Conservation (phyloP, 2,329 filamentous ascomycete genomes). For the Penicillium carneum region DNA sequence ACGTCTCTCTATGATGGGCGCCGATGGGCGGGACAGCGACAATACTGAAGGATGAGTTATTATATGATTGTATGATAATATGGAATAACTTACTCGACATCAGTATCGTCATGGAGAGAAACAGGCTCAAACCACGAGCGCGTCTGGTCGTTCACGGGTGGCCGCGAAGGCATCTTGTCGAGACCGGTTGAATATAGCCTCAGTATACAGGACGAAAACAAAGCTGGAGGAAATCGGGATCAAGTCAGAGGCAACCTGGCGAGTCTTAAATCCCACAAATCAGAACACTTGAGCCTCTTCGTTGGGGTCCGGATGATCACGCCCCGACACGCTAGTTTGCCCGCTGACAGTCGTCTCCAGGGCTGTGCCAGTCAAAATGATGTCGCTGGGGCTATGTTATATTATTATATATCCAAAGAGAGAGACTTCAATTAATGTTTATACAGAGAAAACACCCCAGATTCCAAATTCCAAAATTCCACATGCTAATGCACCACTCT, state of each 20-base stretch:
- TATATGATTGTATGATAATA: background rate
- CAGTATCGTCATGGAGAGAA: constrained; percentile 24
- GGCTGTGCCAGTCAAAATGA: constrained; percentile 30
- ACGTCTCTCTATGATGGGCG: constrained; percentile 41
- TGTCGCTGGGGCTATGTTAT: background rate
- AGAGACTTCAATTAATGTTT: constrained; percentile 15
- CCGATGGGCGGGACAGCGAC: constrained; percentile 48
- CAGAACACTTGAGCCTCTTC: constrained; percentile 31
- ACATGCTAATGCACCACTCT: constrained; percentile 26
- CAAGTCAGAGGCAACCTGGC: background rate
- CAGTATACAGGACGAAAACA: background rate
- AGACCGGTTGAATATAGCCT: background rate
- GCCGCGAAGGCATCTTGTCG: constrained; percentile 22
- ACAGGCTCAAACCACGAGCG: constrained; percentile 30
- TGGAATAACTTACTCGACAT: constrained; percentile 40
- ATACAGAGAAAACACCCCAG: constrained; percentile 9
- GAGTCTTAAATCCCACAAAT: constrained; percentile 10
- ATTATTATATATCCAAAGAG: background rate
- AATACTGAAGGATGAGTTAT: constrained; percentile 34
- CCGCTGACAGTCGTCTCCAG: constrained; percentile 19
- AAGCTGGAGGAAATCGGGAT: constrained; percentile 1
- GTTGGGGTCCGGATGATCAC: constrained; percentile 28
- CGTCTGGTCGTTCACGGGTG: constrained; percentile 5
- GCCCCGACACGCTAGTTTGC: constrained; percentile 21
- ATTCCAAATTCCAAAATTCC: constrained; percentile 9